A percentile compares a stretch with the other conserved stretches of the same genome.
These are phyloP conservation scores for Arthrobotrys entomopaga DNA, from an alignment of 2,329 filamentous ascomycete species.

Conservation along the genomic window DNA sequence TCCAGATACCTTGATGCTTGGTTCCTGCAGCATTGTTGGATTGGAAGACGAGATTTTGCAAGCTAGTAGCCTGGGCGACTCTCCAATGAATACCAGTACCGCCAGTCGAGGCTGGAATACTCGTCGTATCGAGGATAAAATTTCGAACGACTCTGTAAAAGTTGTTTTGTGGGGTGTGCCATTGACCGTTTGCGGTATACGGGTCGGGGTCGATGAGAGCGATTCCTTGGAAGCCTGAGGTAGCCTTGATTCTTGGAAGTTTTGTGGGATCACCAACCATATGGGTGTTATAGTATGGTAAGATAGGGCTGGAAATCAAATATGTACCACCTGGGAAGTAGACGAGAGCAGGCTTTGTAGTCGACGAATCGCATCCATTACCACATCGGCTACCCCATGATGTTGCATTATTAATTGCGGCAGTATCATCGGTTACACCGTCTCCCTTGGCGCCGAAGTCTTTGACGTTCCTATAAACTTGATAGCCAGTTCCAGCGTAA, in stretches of 20 bases:
- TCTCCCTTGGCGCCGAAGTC: conserved; percentile 51
- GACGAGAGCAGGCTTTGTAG: conserved; percentile 82
- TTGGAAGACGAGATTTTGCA: conserved; percentile 69
- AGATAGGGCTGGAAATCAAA: conserved; percentile 78
- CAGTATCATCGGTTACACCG: conserved; percentile 78
- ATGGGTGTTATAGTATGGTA: conserved; percentile 93
- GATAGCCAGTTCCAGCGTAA: conserved; percentile 32
- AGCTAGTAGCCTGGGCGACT: conserved; percentile 71
- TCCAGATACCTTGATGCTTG: conserved; percentile 70
- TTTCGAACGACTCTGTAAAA: conserved; percentile 86
- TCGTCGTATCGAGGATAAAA: conserved; percentile 81
- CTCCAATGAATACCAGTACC: conserved; percentile 72
- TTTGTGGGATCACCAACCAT: conserved; percentile 76
- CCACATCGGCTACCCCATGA: conserved; percentile 80
- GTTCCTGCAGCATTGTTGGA: conserved; percentile 54
- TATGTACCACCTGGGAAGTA: conserved; percentile 91
- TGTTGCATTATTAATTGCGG: conserved; percentile 79
- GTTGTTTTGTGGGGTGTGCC: conserved; percentile 82
- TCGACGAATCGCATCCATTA: conserved; percentile 81
- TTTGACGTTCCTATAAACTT: conserved; percentile 52
- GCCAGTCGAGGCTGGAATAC: conserved; percentile 65
- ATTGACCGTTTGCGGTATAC: conserved; percentile 75
- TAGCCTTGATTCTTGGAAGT: conserved; percentile 75
- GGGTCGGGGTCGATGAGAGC: conserved; percentile 90
- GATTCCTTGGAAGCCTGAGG: conserved; percentile 79